phyloP scores from a whole-genome alignment of 164 flowering plant species.

The Tetracentron sinense region DNA sequence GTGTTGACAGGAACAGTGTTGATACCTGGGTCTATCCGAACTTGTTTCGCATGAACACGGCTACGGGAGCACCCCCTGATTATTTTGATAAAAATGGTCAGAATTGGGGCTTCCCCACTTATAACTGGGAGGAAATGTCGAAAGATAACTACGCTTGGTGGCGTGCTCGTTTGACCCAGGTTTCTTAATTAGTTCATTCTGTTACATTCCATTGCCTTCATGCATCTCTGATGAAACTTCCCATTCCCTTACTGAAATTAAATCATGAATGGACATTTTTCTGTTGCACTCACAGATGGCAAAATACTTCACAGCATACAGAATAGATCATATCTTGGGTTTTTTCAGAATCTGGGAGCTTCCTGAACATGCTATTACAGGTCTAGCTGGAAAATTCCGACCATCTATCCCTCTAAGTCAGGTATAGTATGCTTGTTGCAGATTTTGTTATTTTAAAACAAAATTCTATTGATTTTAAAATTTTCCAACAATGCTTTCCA shows the following conservation, averaged over 20 bases:
- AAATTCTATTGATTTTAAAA: no score
- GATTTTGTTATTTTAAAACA: background rate
- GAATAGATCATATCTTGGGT: slow-evolving; percentile 95
- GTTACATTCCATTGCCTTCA: slow-evolving; percentile 1
- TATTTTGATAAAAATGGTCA: slow-evolving; percentile 96
- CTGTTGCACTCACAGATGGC: slow-evolving; percentile 57
- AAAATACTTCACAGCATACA: slow-evolving; percentile 91
- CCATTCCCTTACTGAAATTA: background rate
- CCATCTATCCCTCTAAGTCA: slow-evolving; percentile 95
- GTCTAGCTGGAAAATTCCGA: slow-evolving; percentile 86
- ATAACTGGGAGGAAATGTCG: slow-evolving; percentile 98
- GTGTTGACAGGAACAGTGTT: slow-evolving; percentile 91
- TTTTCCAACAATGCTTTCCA: no score
- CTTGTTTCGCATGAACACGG: slow-evolving; percentile 91
- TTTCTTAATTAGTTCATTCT: slow-evolving; percentile 19
- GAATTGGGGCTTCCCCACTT: slow-evolving; percentile 97
- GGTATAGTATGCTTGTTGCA: slow-evolving; percentile 37
- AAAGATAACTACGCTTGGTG: slow-evolving; percentile 98
- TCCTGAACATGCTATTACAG: slow-evolving; percentile 90
- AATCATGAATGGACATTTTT: slow-evolving; percentile 1
- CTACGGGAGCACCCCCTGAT: slow-evolving; percentile 96
- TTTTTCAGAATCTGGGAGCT: slow-evolving; percentile 99
- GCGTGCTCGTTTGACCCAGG: slow-evolving; percentile 94
- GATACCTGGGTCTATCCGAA: slow-evolving; percentile 96
- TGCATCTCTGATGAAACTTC: background rate